These are phyloP conservation scores for Arachis stenosperma DNA, from an alignment of 306 rosid genomes.

Conservation along the genomic window DNA sequence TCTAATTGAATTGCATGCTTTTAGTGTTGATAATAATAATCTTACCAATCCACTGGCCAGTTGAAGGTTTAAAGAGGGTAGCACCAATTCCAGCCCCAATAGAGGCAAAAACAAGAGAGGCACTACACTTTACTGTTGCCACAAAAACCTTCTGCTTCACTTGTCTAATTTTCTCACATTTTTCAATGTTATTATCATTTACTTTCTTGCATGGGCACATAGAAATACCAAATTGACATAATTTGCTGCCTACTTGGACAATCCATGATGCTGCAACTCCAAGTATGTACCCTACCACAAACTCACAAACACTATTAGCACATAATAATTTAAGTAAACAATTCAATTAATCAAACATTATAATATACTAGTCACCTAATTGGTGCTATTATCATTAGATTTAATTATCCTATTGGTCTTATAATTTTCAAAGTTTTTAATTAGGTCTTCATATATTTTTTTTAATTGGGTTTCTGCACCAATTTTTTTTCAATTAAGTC, in stretches of 20 bases:
- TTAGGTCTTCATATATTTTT: too few species aligned
- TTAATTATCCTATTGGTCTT: too few species aligned
- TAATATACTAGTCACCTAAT: too few species aligned
- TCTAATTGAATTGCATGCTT: too few species aligned
- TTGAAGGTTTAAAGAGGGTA: constrained; percentile 60
- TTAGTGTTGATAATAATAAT: background rate
- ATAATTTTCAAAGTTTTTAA: too few species aligned
- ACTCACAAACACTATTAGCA: constrained; percentile 22
- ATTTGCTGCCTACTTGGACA: constrained; percentile 72
- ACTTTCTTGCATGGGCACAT: constrained; percentile 38
- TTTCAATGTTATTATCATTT: constrained; percentile 44
- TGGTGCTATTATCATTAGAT: too few species aligned
- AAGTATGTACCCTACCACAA: constrained; percentile 59
- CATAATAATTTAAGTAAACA: constrained; percentile 29
- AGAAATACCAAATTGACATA: constrained; percentile 46
- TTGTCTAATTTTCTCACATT: constrained; percentile 40
- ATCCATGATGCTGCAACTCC: constrained; percentile 88
- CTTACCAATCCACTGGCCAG: constrained; percentile 89
- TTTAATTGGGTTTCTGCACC: too few species aligned
- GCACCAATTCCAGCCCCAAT: constrained; percentile 88
- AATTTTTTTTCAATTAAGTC: too few species aligned
- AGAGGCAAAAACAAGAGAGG: constrained; percentile 78
- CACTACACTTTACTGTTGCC: constrained; percentile 60
- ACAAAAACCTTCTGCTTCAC: constrained; percentile 54
- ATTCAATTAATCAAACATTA: constrained; percentile 10